Evolutionary conservation across 1,139 yeast species (phyloP).

Genomic region (Saccharomyces hybrid): DNA sequence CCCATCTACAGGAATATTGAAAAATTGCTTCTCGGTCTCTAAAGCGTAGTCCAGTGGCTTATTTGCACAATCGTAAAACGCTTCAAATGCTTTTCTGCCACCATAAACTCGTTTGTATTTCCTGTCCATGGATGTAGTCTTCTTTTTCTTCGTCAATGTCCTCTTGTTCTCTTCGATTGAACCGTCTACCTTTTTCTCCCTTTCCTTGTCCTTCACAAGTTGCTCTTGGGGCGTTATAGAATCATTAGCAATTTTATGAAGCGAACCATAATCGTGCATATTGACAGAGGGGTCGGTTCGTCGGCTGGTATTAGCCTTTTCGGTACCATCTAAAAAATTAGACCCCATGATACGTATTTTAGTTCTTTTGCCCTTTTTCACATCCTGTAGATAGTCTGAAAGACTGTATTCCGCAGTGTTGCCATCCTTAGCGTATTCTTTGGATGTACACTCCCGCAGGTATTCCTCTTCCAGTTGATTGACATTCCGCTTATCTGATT

Average conservation of each 20-base stretch:
- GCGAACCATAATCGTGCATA: neutral
- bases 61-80: constrained; percentile 28
- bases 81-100: constrained; percentile 25
- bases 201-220: neutral
- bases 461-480: constrained; percentile 20
- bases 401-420: constrained; percentile 14
- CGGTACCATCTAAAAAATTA: neutral
- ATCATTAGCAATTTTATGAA: neutral
- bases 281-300: neutral
- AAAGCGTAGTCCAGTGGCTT: constrained; percentile 10
- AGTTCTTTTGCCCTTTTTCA: constrained; percentile 15
- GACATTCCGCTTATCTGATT: constrained; percentile 20
- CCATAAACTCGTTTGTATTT: constrained; percentile 6
- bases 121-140: constrained; percentile 6
- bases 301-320: neutral
- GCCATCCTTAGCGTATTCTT: constrained; percentile 11
- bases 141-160: neutral
- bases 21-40: constrained; percentile 1
- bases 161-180: neutral
- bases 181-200: neutral
- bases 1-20: constrained; percentile 1
- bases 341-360: constrained; percentile 20
- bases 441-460: constrained; percentile 14
- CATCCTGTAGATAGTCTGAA: constrained; percentile 20
- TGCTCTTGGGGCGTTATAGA: neutral